Conservation (phyloP, 2,329 filamentous ascomycete species). For the Neonectria coccinea region DNA sequence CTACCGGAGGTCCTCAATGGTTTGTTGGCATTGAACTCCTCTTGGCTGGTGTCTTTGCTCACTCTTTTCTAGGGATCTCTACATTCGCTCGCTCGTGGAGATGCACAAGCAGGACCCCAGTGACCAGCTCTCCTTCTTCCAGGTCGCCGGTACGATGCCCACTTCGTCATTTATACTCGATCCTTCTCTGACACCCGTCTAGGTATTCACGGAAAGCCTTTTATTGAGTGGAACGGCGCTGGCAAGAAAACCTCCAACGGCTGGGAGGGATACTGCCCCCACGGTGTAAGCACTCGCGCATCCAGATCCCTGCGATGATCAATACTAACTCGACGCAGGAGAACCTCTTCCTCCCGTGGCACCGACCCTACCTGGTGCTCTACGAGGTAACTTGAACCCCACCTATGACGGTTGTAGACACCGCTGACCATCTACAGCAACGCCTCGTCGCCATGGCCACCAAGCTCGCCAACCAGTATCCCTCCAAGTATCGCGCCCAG, state of each 20-base stretch:
- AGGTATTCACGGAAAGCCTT: constrained; percentile 59
- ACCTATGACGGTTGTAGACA: too few species aligned
- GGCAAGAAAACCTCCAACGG: constrained; percentile 46
- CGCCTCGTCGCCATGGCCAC: constrained; percentile 10
- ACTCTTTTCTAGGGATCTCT: constrained; percentile 57
- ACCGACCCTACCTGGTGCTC: constrained; percentile 65
- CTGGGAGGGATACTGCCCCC: constrained; percentile 60
- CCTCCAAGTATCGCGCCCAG: constrained; percentile 43
- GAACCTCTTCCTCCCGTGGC: constrained; percentile 64
- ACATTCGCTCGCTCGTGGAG: constrained; percentile 59
- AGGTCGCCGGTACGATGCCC: constrained; percentile 57
- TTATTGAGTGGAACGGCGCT: constrained; percentile 56
- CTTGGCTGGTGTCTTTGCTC: constrained; percentile 10
- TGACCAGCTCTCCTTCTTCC: constrained; percentile 62
- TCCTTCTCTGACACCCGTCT: background rate
- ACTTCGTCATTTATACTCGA: background rate
- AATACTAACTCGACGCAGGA: constrained; percentile 51
- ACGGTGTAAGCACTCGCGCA: constrained; percentile 51
- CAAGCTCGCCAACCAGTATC: constrained; percentile 49
- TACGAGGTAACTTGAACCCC: constrained; percentile 55
- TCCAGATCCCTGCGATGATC: background rate
- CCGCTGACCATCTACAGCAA: background rate
- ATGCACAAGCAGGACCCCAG: constrained; percentile 56
- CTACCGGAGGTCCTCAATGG: constrained; percentile 21
- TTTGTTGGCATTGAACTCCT: background rate